Evolutionary conservation across 1,284 basidiomycete species (phyloP).

Genomic region (Vanrija sp.): DNA sequence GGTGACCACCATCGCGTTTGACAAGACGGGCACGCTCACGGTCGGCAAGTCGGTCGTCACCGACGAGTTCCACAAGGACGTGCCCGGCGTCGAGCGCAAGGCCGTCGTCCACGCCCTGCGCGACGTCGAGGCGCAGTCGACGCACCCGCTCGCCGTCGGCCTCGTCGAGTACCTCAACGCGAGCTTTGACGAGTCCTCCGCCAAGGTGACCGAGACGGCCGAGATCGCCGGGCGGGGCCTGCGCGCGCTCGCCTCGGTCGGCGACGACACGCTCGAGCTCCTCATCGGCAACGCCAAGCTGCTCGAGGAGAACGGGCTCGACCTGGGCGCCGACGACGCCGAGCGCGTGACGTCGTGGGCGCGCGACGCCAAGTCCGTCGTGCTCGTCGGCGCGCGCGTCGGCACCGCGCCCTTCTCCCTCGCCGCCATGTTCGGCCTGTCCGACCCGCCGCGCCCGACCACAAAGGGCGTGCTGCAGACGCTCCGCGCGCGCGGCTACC

Average conservation of each 20-base stretch:
- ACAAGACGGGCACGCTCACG: slow-evolving; percentile 98
- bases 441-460: slow-evolving; percentile 77
- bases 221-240: slow-evolving; percentile 87
- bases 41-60: slow-evolving; percentile 63
- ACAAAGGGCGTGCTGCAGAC: slow-evolving; percentile 73
- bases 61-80: slow-evolving; percentile 29
- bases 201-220: slow-evolving; percentile 62
- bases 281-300: slow-evolving; percentile 24
- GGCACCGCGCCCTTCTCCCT: slow-evolving; percentile 49
- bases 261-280: slow-evolving; percentile 67
- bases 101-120: slow-evolving; percentile 60
- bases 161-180: slow-evolving; percentile 63
- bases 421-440: slow-evolving; percentile 58
- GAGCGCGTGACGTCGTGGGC: slow-evolving; percentile 66
- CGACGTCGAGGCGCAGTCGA: slow-evolving; percentile 84
- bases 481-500: slow-evolving; percentile 76
- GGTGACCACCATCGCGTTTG: slow-evolving; percentile 78
- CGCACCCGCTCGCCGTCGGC: slow-evolving; percentile 93
- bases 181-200: slow-evolving; percentile 61
- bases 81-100: slow-evolving; percentile 32
- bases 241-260: slow-evolving; percentile 54
- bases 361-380: slow-evolving; percentile 68
- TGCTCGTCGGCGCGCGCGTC: slow-evolving; percentile 67
- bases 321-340: slow-evolving; percentile 51
- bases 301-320: slow-evolving; percentile 21